A percentile compares a stretch with the other conserved stretches of the same genome.
phyloP scores from a whole-genome alignment of 2,329 filamentous ascomycete genomes.

The Tolypocladium sp. region DNA sequence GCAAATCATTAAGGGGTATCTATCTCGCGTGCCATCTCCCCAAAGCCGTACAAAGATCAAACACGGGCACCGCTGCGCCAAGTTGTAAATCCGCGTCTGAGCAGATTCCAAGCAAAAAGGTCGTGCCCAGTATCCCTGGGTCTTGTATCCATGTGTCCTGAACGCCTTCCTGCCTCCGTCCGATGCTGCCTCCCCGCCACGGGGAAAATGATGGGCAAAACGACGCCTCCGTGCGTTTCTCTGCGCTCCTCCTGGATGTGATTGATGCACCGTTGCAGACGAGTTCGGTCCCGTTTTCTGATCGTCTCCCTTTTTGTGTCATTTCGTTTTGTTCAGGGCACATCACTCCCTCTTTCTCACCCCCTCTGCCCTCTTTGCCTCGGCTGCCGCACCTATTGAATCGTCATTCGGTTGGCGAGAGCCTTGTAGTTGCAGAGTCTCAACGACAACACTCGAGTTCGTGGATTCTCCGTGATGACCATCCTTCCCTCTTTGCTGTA shows the following conservation, averaged over 20 bases:
- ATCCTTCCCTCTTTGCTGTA: constrained; percentile 51
- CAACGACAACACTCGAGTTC: constrained; percentile 42
- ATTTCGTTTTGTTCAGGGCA: not conserved
- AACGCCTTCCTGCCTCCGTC: not conserved
- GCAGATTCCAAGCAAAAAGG: not conserved
- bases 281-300: not conserved
- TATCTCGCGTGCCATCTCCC: constrained; percentile 5
- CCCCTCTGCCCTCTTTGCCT: not conserved
- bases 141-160: constrained; percentile 2
- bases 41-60: not conserved
- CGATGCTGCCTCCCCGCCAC: not conserved
- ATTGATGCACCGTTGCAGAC: not conserved
- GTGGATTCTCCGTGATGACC: constrained; percentile 45
- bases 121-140: not conserved
- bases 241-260: not conserved
- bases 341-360: not conserved
- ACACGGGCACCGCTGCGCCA: not conserved
- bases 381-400: constrained; percentile 15
- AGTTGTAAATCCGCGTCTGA: not conserved
- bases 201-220: not conserved
- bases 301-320: not conserved
- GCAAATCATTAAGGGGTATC: constrained; percentile 10
- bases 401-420: constrained; percentile 29
- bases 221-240: not conserved
- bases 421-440: constrained; percentile 50